These are phyloP conservation scores for Fusarium paranaense DNA, from an alignment of 2,329 filamentous ascomycete species.

Conservation along the genomic window DNA sequence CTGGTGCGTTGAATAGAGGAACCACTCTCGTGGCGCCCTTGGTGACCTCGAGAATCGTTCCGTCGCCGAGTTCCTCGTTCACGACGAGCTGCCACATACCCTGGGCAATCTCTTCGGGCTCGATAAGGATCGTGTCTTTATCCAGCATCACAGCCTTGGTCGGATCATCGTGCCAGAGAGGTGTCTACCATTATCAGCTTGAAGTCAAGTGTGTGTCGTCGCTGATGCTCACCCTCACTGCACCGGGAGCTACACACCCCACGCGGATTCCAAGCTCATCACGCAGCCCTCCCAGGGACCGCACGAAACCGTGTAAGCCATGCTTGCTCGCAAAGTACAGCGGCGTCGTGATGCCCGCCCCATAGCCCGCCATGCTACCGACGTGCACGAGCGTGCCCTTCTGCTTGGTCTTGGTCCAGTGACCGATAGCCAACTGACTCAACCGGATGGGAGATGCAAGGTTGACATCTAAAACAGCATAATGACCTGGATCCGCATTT, in stretches of 20 bases:
- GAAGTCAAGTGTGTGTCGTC: too few species aligned
- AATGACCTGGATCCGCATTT: slow-evolving; percentile 47
- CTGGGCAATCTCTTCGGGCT: slow-evolving; percentile 47
- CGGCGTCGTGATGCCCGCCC: slow-evolving; percentile 46
- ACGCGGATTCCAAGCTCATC: slow-evolving; percentile 49
- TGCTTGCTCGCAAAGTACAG: slow-evolving; percentile 54
- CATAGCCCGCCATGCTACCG: slow-evolving; percentile 50
- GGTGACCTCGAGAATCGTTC: slow-evolving; percentile 49
- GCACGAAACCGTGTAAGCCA: slow-evolving; percentile 52
- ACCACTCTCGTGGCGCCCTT: slow-evolving; percentile 43
- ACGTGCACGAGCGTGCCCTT: slow-evolving; percentile 49
- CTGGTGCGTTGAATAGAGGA: slow-evolving; percentile 43
- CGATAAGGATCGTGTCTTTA: slow-evolving; percentile 43
- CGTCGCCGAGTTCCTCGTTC: slow-evolving; percentile 43
- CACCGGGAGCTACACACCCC: slow-evolving; percentile 49
- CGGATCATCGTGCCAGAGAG: slow-evolving; percentile 49
- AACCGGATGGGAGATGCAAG: slow-evolving; percentile 52
- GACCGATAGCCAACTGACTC: slow-evolving; percentile 52
- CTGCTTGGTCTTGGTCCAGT: slow-evolving; percentile 49
- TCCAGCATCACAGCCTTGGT: slow-evolving; percentile 45
- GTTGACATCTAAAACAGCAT: slow-evolving; percentile 52
- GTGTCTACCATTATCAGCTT: slow-evolving; percentile 41
- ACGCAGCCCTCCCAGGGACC: slow-evolving; percentile 45
- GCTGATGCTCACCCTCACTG: slow-evolving; percentile 43
- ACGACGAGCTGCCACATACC: slow-evolving; percentile 47